Evolutionary conservation across 2,329 filamentous ascomycete genomes (phyloP).

Genomic region (Sclerotiophoma versabilis): DNA sequence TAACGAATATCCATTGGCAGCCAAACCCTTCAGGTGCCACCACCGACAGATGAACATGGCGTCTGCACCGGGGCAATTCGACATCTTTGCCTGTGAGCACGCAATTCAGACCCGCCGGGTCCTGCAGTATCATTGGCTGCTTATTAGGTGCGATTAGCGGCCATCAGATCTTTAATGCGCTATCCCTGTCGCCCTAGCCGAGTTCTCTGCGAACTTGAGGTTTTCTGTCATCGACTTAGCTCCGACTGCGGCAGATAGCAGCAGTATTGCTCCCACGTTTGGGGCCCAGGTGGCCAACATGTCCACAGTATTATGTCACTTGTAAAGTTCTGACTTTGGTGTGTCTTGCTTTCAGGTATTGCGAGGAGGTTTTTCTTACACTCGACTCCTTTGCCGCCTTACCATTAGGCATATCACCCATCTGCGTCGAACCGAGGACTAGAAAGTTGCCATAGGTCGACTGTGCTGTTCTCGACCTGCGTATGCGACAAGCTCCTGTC

Average conservation of each 20-base stretch:
- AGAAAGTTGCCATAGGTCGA: not conserved
- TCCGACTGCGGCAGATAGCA: conserved; percentile 20
- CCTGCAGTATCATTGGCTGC: conserved; percentile 31
- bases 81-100: conserved; percentile 45
- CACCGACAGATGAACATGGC: conserved; percentile 9
- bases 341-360: conserved; percentile 14
- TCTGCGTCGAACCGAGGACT: conserved; percentile 2
- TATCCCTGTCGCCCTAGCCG: conserved; percentile 38
- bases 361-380: not conserved
- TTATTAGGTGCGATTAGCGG: conserved; percentile 17
- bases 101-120: conserved; percentile 31
- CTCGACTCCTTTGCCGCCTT: conserved; percentile 4
- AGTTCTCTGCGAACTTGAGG: conserved; percentile 28
- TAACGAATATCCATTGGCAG: conserved; percentile 1
- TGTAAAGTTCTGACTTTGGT: conserved; percentile 18
- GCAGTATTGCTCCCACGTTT: conserved; percentile 4
- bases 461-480: conserved; percentile 3
- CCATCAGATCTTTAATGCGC: conserved; percentile 29
- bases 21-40: conserved; percentile 1
- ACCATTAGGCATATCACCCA: conserved; percentile 7
- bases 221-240: conserved; percentile 23
- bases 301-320: conserved; percentile 35
- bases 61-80: conserved; percentile 29
- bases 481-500: conserved; percentile 19
- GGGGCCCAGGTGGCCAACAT: conserved; percentile 14